These are phyloP conservation scores for Bipolaris victoriae DNA, from an alignment of 2,329 filamentous ascomycete species.

Conservation along the genomic window DNA sequence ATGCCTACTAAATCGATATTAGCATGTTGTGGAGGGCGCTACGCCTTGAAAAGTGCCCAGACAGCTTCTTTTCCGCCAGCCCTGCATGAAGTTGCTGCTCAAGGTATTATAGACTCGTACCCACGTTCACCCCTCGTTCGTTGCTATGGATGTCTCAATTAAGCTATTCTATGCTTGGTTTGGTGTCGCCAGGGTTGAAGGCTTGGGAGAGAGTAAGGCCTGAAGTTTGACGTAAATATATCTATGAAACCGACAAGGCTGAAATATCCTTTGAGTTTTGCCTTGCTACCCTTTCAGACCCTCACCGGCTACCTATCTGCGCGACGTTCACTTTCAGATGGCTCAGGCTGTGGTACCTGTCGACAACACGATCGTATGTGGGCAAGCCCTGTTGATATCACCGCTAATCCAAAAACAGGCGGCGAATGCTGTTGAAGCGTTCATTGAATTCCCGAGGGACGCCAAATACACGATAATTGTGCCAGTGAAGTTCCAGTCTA, in stretches of 20 bases:
- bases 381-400: constrained; percentile 1
- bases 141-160: not conserved
- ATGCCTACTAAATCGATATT: too few species aligned
- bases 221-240: not conserved
- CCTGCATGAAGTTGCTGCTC: not conserved
- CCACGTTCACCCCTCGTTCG: not conserved
- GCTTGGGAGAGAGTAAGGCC: not conserved
- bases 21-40: too few species aligned
- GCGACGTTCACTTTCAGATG: constrained; percentile 5
- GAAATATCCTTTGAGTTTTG: not conserved
- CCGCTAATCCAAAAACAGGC: constrained; percentile 1
- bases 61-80: not conserved
- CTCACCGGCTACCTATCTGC: not conserved
- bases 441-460: constrained; percentile 1
- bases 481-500: not conserved
- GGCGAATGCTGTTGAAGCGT: not conserved
- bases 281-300: not conserved
- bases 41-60: too few species aligned
- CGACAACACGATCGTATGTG: not conserved
- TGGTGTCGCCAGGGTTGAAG: constrained; percentile 1
- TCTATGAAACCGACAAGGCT: constrained; percentile 1
- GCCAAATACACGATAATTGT: not conserved
- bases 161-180: constrained; percentile 3
- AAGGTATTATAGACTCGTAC: not conserved
- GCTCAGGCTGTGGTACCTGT: not conserved